phyloP scores from a whole-genome alignment of 805 yeast genomes.

The Wickerhamiella cacticola region DNA sequence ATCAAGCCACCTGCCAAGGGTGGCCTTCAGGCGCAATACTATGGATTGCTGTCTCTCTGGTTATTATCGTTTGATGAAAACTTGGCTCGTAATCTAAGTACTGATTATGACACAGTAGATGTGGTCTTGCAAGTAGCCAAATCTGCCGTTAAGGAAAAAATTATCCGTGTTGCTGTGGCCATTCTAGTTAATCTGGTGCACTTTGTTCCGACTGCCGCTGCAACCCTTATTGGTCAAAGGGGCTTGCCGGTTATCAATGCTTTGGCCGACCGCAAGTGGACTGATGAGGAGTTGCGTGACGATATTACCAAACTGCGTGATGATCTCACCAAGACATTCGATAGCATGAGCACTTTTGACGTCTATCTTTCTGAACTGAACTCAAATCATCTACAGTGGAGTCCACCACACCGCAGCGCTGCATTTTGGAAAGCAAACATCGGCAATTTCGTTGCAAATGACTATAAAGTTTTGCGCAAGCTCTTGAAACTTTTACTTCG shows the following conservation, averaged over 20 bases:
- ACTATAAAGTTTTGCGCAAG: constrained; percentile 58
- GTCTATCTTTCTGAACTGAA: constrained; percentile 79
- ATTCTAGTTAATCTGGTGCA: constrained; percentile 37
- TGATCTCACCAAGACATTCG: constrained; percentile 58
- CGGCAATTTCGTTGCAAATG: constrained; percentile 58
- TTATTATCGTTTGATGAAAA: constrained; percentile 59
- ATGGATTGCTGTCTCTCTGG: constrained; percentile 71
- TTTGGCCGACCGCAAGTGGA: constrained; percentile 79
- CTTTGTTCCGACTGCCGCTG: constrained; percentile 32
- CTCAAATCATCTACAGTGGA: constrained; percentile 67
- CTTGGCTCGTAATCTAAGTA: constrained; percentile 38
- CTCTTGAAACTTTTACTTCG: constrained; percentile 34
- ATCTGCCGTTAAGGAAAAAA: constrained; percentile 82
- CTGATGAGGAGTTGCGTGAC: constrained; percentile 76
- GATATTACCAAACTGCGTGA: constrained; percentile 53
- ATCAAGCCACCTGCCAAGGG: constrained; percentile 31
- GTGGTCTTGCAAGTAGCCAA: constrained; percentile 47
- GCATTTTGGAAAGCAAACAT: constrained; percentile 87
- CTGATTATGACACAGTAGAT: constrained; percentile 39
- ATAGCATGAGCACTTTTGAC: constrained; percentile 78
- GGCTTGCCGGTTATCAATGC: constrained; percentile 58
- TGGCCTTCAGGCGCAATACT: constrained; percentile 68
- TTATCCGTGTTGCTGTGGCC: constrained; percentile 72
- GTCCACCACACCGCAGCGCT: constrained; percentile 81
- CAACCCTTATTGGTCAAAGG: constrained; percentile 58